Conservation (phyloP, 2,329 filamentous ascomycete genomes). For the Sclerotinia subarctica region DNA sequence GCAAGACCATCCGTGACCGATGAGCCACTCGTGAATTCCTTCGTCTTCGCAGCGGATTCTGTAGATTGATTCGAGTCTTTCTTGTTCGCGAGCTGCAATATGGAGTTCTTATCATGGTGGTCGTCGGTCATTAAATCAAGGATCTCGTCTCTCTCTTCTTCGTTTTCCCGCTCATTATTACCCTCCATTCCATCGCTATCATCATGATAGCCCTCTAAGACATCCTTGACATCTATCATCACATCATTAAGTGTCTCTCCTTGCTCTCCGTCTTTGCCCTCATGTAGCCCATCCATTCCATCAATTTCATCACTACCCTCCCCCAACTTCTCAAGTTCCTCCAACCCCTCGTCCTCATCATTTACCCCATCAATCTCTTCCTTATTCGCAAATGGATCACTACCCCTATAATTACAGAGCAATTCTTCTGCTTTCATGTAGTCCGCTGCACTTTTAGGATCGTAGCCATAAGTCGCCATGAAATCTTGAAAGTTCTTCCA, state of each 20-base stretch:
- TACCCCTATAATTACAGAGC: not conserved
- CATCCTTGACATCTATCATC: not conserved
- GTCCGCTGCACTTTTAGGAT: not conserved
- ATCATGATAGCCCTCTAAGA: not conserved
- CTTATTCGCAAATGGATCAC: slow-evolving; percentile 3
- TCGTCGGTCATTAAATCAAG: too few relatives aligned
- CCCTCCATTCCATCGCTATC: not conserved
- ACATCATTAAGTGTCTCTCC: not conserved
- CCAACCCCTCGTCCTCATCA: not conserved
- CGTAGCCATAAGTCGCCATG: not conserved
- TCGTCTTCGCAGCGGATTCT: not conserved
- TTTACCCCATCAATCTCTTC: not conserved
- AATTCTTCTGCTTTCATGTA: slow-evolving; percentile 4
- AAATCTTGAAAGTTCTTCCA: slow-evolving; percentile 1
- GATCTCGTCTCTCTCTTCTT: not conserved
- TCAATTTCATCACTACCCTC: not conserved
- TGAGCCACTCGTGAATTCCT: slow-evolving; percentile 6
- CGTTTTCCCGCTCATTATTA: not conserved
- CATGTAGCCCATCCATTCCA: too few relatives aligned
- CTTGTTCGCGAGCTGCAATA: not conserved
- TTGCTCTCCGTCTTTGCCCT: not conserved
- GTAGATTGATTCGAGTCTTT: not conserved
- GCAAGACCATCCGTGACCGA: not conserved
- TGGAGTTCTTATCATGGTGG: too few relatives aligned
- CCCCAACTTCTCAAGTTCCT: not conserved